Evolutionary conservation across 805 yeast genomes (phyloP).

Genomic region (Sugiyamaella boreocaroliniensis): DNA sequence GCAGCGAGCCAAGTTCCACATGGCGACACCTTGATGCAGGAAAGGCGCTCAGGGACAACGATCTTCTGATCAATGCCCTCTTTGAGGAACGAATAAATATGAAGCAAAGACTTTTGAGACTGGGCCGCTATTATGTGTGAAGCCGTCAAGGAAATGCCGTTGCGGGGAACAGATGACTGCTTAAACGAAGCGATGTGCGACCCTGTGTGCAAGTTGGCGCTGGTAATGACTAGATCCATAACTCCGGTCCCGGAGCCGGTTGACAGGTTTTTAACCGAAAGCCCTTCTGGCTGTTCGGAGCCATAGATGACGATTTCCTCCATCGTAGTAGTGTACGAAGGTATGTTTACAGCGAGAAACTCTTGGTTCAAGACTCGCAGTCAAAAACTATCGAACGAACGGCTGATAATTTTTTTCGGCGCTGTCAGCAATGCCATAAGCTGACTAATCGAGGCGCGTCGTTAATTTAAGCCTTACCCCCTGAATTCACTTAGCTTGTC

Average conservation of each 20-base stretch:
- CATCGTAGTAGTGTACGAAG: slow-evolving; percentile 14
- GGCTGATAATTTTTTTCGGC: background rate
- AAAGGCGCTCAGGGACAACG: slow-evolving; percentile 75
- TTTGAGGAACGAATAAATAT: slow-evolving; percentile 64
- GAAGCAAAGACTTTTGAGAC: slow-evolving; percentile 64
- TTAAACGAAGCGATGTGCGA: slow-evolving; percentile 40
- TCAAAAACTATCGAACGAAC: background rate
- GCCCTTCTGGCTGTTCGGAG: slow-evolving; percentile 7
- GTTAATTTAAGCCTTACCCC: background rate
- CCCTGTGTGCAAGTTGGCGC: slow-evolving; percentile 36
- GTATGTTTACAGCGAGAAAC: background rate
- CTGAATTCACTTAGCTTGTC: background rate
- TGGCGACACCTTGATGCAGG: slow-evolving; percentile 45
- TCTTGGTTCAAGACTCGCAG: background rate
- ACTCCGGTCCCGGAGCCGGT: slow-evolving; percentile 7
- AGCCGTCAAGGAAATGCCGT: slow-evolving; percentile 45
- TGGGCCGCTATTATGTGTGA: slow-evolving; percentile 59
- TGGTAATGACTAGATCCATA: slow-evolving; percentile 10
- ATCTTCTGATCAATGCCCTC: slow-evolving; percentile 66
- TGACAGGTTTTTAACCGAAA: slow-evolving; percentile 4
- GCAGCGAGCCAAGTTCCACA: slow-evolving; percentile 49
- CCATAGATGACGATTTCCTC: slow-evolving; percentile 28
- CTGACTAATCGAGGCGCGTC: background rate
- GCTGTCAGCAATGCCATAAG: background rate
- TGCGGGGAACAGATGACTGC: slow-evolving; percentile 42